Evolutionary conservation across 371 early-diverging fungal species (phyloP).

Genomic region (Apophysomyces variabilis): DNA sequence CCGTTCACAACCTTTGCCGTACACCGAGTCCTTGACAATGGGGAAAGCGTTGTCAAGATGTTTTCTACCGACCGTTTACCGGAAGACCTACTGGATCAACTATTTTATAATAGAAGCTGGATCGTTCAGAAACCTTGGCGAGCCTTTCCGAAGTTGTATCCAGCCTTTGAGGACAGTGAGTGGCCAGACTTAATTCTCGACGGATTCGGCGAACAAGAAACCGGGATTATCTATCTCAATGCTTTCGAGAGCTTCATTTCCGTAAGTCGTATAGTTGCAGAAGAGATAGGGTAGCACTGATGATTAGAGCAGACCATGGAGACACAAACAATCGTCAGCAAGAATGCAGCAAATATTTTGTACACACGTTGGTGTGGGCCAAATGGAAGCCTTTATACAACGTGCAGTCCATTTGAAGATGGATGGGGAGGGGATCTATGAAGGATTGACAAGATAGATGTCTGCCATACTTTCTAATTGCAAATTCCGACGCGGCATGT

Average conservation of each 20-base stretch:
- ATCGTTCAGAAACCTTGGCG: slow-evolving; percentile 66
- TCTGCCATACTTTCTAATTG: slow-evolving; percentile 57
- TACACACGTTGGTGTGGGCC: slow-evolving; percentile 51
- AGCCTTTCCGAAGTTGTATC: slow-evolving; percentile 65
- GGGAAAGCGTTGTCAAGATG: slow-evolving; percentile 62
- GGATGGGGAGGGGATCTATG: slow-evolving; percentile 39
- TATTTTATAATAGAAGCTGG: slow-evolving; percentile 60
- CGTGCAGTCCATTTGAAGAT: slow-evolving; percentile 41
- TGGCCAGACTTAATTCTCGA: slow-evolving; percentile 33
- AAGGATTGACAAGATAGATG: slow-evolving; percentile 51
- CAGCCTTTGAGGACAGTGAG: slow-evolving; percentile 25
- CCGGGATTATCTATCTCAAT: slow-evolving; percentile 61
- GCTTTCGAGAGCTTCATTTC: slow-evolving; percentile 66
- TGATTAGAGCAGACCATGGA: slow-evolving; percentile 62
- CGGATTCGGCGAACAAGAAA: slow-evolving; percentile 29
- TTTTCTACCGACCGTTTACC: slow-evolving; percentile 50
- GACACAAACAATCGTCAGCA: slow-evolving; percentile 63
- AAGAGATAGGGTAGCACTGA: not conserved
- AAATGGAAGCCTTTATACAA: slow-evolving; percentile 17
- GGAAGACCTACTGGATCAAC: slow-evolving; percentile 46
- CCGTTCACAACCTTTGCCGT: slow-evolving; percentile 58
- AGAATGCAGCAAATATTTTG: slow-evolving; percentile 58
- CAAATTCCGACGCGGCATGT: slow-evolving; percentile 51
- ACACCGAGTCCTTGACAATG: slow-evolving; percentile 44
- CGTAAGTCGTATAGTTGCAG: slow-evolving; percentile 31